Percentiles rank a stretch among this genome's conserved stretches.
These are phyloP conservation scores for Didymella segeticola DNA, from an alignment of 2,329 filamentous ascomycete species.

Conservation along the genomic window DNA sequence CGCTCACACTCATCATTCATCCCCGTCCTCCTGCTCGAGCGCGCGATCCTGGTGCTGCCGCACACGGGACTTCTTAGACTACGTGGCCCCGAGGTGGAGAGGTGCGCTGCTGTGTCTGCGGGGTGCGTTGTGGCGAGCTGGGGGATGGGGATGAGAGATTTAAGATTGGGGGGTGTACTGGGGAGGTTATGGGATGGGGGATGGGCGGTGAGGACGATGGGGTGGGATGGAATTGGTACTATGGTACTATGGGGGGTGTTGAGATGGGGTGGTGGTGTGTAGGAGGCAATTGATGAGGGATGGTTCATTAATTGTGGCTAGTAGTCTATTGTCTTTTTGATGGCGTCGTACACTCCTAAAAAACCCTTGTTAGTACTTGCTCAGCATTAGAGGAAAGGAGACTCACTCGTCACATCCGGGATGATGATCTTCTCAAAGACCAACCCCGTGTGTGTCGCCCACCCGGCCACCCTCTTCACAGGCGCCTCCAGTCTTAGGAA, in stretches of 20 bases:
- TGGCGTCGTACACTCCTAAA: slow-evolving; percentile 57
- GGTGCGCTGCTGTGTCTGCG: slow-evolving; percentile 30
- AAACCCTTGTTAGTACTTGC: not conserved
- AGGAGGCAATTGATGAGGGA: no score
- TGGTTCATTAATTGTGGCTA: no score
- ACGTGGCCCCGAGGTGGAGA: slow-evolving; percentile 24
- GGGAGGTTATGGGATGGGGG: slow-evolving; percentile 18
- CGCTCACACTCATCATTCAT: slow-evolving; percentile 26
- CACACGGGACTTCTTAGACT: slow-evolving; percentile 26
- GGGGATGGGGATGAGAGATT: slow-evolving; percentile 25
- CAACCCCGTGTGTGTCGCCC: slow-evolving; percentile 83
- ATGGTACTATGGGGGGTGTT: slow-evolving; percentile 23
- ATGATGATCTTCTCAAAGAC: slow-evolving; percentile 75
- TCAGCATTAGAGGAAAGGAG: not conserved
- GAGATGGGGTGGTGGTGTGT: slow-evolving; percentile 38
- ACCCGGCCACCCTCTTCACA: slow-evolving; percentile 84
- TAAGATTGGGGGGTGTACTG: slow-evolving; percentile 12
- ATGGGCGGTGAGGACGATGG: slow-evolving; percentile 34
- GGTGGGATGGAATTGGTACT: slow-evolving; percentile 36
- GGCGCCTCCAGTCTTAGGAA: slow-evolving; percentile 86
- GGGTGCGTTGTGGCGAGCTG: slow-evolving; percentile 36
- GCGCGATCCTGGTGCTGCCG: slow-evolving; percentile 33
- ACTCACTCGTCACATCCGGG: slow-evolving; percentile 86
- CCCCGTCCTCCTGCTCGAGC: slow-evolving; percentile 25
- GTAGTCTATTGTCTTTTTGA: slow-evolving; percentile 56